These are phyloP conservation scores for Termitomyces eurrhizus DNA, from an alignment of 768 basidiomycete genomes.

Conservation along the genomic window DNA sequence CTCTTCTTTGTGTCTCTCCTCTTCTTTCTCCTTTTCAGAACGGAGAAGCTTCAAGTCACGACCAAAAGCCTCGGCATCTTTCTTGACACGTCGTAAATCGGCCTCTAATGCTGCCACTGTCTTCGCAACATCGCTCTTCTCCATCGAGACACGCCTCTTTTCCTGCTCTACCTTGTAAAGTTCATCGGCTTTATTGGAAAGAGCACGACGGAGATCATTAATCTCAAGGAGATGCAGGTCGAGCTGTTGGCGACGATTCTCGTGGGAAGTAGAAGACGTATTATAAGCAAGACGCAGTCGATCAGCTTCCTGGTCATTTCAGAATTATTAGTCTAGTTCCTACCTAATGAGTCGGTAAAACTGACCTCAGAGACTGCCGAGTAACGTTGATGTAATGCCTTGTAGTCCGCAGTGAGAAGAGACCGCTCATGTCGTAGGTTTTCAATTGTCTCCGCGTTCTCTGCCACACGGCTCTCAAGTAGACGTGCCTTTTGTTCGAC, in stretches of 20 bases:
- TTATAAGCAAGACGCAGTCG: slow-evolving; percentile 60
- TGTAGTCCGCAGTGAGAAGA: slow-evolving; percentile 64
- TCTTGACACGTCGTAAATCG: slow-evolving; percentile 71
- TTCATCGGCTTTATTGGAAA: slow-evolving; percentile 56
- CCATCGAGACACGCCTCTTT: slow-evolving; percentile 54
- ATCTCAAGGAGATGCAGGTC: slow-evolving; percentile 71
- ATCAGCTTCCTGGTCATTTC: slow-evolving; percentile 46
- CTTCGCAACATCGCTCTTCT: slow-evolving; percentile 61
- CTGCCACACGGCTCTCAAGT: slow-evolving; percentile 61
- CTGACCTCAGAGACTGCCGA: slow-evolving; percentile 65
- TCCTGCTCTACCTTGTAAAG: slow-evolving; percentile 64
- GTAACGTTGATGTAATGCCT: slow-evolving; percentile 66
- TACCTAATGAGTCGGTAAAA: not conserved
- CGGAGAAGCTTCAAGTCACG: slow-evolving; percentile 68
- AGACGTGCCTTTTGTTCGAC: slow-evolving; percentile 72
- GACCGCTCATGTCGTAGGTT: slow-evolving; percentile 76
- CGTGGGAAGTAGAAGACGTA: slow-evolving; percentile 61
- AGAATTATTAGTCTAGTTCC: not conserved
- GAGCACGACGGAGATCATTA: slow-evolving; percentile 66
- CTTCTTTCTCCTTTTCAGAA: slow-evolving; percentile 61
- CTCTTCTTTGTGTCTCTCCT: slow-evolving; percentile 54
- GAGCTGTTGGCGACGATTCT: slow-evolving; percentile 68
- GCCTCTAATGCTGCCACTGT: slow-evolving; percentile 67
- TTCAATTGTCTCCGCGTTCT: slow-evolving; percentile 69
- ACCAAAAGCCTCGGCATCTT: slow-evolving; percentile 76